Base-by-base conservation (phyloP, 352 stramenopile genomes). In the Albugo candida region DNA sequence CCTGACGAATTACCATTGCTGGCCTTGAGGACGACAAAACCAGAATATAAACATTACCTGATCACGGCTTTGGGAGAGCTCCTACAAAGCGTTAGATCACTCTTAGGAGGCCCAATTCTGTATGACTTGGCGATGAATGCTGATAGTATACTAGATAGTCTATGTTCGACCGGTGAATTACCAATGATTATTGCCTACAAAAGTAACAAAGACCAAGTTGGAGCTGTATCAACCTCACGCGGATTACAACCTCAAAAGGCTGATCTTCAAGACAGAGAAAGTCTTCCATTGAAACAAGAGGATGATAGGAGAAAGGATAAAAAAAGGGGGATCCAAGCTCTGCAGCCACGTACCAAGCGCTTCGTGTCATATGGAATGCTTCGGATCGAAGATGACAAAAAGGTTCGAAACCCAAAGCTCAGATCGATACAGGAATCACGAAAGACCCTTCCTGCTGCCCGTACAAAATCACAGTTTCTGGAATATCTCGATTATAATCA, bases 61-160 rank as follows among this genome's bases (percentile, higher is more conserved):
- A 39, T 84, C n/a, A 57, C 52, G 44, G 57, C 65, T 6, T 70
- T 59, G 43, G 72, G 65, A 2, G 58, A 63, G 17, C 66, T 62
- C 5, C 58, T 81, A 11, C 64, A 77, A 41, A 67, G 64, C n/a
- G 74, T 63, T 24, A 51, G 60, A 10, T 62, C 60, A 12, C 61
- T 59, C 0, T 58, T 86, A 6, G 78, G 78, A 5, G 78, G 85
- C 13, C 78, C 78, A 1, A 77, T 86, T 62, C 61, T 91, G 13
- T 91, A 87, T 53, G 72, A 87, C 39, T 63, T 91, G 16, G 81
- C 65, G 44, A 72, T 81, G 39, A 63, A 70, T 0, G 59, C 85
- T 11, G 72, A 87, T 43, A 64, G 59, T 10, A 31, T 8, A 31
- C 8, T 31, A 8, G 8, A 8, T 31, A 31, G 24, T 3, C 24